These are phyloP conservation scores for Sugiyamaella chiloensis DNA, from an alignment of 805 yeast genomes.

Conservation along the genomic window DNA sequence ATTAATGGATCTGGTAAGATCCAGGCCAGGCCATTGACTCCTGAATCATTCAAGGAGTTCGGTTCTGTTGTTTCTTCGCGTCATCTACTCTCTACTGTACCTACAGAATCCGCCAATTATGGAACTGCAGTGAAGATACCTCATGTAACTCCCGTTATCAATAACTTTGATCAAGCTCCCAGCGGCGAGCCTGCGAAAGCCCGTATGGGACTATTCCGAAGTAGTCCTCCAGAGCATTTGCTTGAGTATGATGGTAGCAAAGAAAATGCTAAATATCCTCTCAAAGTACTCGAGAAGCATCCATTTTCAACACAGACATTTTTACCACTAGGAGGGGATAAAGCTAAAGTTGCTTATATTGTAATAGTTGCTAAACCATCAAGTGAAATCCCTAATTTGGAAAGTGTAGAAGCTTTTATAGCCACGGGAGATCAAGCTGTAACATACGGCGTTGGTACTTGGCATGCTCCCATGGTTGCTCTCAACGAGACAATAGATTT, in stretches of 20 bases:
- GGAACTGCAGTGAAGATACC: slow-evolving; percentile 87
- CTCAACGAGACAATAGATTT: slow-evolving; percentile 68
- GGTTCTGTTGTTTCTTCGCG: slow-evolving; percentile 79
- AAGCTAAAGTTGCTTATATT: slow-evolving; percentile 53
- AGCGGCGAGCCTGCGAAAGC: slow-evolving; percentile 52
- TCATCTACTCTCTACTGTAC: slow-evolving; percentile 56
- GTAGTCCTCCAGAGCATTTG: slow-evolving; percentile 70
- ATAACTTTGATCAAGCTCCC: slow-evolving; percentile 47
- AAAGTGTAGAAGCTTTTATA: slow-evolving; percentile 59
- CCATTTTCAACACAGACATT: slow-evolving; percentile 88
- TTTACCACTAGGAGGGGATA: slow-evolving; percentile 75
- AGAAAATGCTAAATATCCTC: slow-evolving; percentile 36
- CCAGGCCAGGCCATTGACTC: slow-evolving; percentile 60
- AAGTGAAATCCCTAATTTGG: slow-evolving; percentile 22
- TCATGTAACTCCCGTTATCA: slow-evolving; percentile 65
- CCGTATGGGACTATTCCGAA: slow-evolving; percentile 80
- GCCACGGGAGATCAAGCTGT: slow-evolving; percentile 85
- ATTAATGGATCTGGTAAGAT: slow-evolving; percentile 21
- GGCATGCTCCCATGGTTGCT: slow-evolving; percentile 98
- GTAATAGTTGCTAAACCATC: slow-evolving; percentile 74
- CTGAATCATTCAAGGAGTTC: slow-evolving; percentile 59
- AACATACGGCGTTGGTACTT: slow-evolving; percentile 77
- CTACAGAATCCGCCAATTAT: slow-evolving; percentile 66
- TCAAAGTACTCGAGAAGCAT: slow-evolving; percentile 83
- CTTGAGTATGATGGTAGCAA: slow-evolving; percentile 28